A percentile compares a stretch with the other conserved stretches of the same genome.
Evolutionary conservation across 2,329 filamentous ascomycete genomes (phyloP).

Genomic region (Ophiobolus disseminans): DNA sequence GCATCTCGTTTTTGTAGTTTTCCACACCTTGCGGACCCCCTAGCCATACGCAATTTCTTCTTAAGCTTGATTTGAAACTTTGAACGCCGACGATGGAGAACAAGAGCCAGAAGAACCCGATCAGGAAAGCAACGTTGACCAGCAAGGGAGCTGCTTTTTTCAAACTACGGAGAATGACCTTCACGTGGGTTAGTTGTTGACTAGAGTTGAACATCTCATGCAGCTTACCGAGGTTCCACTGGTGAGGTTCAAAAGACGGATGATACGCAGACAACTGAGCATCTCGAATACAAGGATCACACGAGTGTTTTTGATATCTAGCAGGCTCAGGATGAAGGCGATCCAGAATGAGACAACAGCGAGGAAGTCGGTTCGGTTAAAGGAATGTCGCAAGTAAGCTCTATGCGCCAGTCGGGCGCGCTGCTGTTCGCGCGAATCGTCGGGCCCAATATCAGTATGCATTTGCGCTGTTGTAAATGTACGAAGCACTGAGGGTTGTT

Average conservation of each 20-base stretch:
- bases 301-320: conserved; percentile 70
- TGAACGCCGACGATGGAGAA: conserved; percentile 98
- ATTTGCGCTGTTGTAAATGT: conserved; percentile 77
- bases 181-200: conserved; percentile 14
- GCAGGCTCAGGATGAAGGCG: conserved; percentile 75
- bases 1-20: conserved; percentile 64
- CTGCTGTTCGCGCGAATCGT: conserved; percentile 77
- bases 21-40: conserved; percentile 56
- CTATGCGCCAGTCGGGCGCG: conserved; percentile 85
- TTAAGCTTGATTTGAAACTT: conserved; percentile 72
- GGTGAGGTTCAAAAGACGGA: conserved; percentile 88
- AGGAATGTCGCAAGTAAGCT: conserved; percentile 92
- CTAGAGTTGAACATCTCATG: neutral
- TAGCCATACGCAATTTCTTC: conserved; percentile 60
- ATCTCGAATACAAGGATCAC: conserved; percentile 93
- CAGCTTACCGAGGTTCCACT: conserved; percentile 83
- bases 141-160: conserved; percentile 94
- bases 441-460: conserved; percentile 58
- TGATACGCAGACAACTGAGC: conserved; percentile 92
- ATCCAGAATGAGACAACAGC: conserved; percentile 97
- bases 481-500: conserved; percentile 72
- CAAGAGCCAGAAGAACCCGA: conserved; percentile 96
- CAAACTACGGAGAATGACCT: conserved; percentile 92
- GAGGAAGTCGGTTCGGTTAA: conserved; percentile 93
- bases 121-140: conserved; percentile 90